Base-by-base conservation (phyloP, 2,329 filamentous ascomycete species). In the Westerdykella aurantiaca region DNA sequence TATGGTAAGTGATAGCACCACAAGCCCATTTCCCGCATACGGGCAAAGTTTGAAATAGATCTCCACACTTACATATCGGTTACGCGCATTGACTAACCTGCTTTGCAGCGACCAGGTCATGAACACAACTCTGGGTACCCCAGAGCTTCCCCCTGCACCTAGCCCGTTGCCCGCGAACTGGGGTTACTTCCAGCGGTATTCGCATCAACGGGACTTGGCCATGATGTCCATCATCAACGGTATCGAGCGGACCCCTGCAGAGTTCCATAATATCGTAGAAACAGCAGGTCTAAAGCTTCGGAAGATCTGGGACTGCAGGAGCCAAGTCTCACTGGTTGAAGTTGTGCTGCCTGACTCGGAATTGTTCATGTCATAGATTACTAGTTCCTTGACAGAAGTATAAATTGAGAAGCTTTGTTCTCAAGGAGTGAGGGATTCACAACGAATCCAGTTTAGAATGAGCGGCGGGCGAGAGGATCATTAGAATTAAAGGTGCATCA, bases 211-310 rank as follows among this genome's bases (percentile, higher is more conserved):
- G 0, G 64, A 67, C 37, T 44, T 67, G 7, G 52, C 50, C 29
- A 60, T 69, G 56, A 66, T 66, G 61, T 43, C 57, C 2, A 56
- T 57, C 31, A 63, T 67, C 47, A 69, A 67, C 35, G 65, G 66
- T 1, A 68, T 69, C 31, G 65, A 69, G 51, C 50, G 63, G 1
- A 67, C 59, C 33, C 65, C 63, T 1, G 51, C 49, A 1, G 54
- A 68, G 37, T 64, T 67, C 38, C 47, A 49, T 11, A 45, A 40
- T 16, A 45, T 68, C 6, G 34, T 63, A 21, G 50, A 61, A 39
- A 42, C 42, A 17, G 58, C 66, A 6, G 64, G 61, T 1, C 47
- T 68, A 29, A 50, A 46, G 43, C 37, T 67, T 6, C 56, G 46
- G 31, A 65, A 60, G 48, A 60, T 67, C 17, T 64, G 57, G 56